phyloP scores from a whole-genome alignment of 352 stramenopile species.

The Pythium aphanidermatum region DNA sequence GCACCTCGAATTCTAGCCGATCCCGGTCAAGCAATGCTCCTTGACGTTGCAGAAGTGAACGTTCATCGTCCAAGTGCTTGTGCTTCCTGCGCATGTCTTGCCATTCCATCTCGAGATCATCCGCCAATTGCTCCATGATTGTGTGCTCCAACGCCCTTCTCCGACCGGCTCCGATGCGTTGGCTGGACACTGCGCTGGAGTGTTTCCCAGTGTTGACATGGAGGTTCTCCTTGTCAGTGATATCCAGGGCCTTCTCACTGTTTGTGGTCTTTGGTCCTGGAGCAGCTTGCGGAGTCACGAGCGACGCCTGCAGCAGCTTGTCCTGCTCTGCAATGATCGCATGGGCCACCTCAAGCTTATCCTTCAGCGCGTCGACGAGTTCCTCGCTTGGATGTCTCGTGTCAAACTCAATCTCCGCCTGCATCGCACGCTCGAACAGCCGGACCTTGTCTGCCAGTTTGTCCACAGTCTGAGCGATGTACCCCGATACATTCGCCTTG shows the following conservation, averaged over 20 bases:
- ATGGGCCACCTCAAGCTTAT: constrained; percentile 62
- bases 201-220: constrained; percentile 19
- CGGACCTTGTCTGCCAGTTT: constrained; percentile 38
- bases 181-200: neutral
- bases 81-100: constrained; percentile 6
- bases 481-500: constrained; percentile 46
- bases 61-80: constrained; percentile 10
- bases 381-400: constrained; percentile 15
- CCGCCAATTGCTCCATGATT: constrained; percentile 16
- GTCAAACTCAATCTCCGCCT: constrained; percentile 36
- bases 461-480: constrained; percentile 46
- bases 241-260: neutral
- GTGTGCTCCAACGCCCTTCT: constrained; percentile 6
- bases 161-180: neutral
- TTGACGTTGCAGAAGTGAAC: constrained; percentile 7
- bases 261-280: neutral
- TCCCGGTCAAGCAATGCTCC: constrained; percentile 13
- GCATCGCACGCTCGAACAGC: constrained; percentile 54
- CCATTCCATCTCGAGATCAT: constrained; percentile 15
- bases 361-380: constrained; percentile 31
- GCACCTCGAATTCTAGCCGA: constrained; percentile 15
- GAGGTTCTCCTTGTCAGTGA: constrained; percentile 17
- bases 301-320: constrained; percentile 57
- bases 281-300: constrained; percentile 9
- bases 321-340: constrained; percentile 63